These are phyloP conservation scores for Novymonas esmeraldas DNA, from an alignment of 208 protist genomes.

Conservation along the genomic window DNA sequence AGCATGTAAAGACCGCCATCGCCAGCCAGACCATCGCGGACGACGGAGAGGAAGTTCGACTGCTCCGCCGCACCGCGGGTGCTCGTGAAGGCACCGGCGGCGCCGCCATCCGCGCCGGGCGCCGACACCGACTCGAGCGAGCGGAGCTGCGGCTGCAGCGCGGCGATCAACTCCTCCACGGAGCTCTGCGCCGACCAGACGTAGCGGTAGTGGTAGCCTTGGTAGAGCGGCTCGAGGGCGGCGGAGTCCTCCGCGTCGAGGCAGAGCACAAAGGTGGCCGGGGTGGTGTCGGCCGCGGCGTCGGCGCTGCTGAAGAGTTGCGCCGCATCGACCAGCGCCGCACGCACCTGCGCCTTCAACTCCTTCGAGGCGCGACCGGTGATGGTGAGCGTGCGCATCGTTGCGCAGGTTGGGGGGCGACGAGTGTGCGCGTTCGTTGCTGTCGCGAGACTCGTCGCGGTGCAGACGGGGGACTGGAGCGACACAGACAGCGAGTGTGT, in stretches of 20 bases:
- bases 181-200: constrained; percentile 52
- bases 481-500: no score
- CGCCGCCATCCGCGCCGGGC: not conserved
- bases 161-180: constrained; percentile 40
- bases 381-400: constrained; percentile 36
- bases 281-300: not conserved
- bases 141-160: constrained; percentile 26
- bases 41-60: constrained; percentile 68
- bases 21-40: constrained; percentile 73
- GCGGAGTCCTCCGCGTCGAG: constrained; percentile 50
- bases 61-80: constrained; percentile 51
- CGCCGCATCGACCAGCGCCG: constrained; percentile 27
- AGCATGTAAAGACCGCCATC: constrained; percentile 87
- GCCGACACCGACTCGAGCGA: constrained; percentile 4
- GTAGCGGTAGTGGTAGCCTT: constrained; percentile 60
- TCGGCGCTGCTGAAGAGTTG: constrained; percentile 11
- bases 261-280: constrained; percentile 44
- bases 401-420: not conserved
- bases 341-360: constrained; percentile 30
- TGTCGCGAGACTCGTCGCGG: no score
- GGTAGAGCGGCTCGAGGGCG: constrained; percentile 32
- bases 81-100: constrained; percentile 50
- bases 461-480: no score
- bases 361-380: constrained; percentile 36
- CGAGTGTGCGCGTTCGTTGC: not conserved